Percentiles rank a stretch among this genome's conserved stretches.
Evolutionary conservation across 2,329 filamentous ascomycete species (phyloP).

Genomic region (Trichoderma atrobrunneum): DNA sequence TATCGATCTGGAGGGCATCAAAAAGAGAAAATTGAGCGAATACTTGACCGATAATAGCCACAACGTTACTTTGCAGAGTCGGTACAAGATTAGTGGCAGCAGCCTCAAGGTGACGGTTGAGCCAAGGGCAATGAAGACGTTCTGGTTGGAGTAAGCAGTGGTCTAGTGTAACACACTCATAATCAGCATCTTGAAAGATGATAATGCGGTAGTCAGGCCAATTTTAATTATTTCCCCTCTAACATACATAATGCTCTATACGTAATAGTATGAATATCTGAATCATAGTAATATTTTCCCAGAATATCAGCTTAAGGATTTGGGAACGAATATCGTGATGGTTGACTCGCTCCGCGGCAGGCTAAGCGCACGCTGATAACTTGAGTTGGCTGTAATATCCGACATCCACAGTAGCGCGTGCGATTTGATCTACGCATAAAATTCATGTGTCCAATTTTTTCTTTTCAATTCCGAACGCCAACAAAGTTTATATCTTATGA

Average conservation of each 20-base stretch:
- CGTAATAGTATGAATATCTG: not conserved
- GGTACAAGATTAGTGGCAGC: not conserved
- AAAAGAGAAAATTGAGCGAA: conserved; percentile 12
- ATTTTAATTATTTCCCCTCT: not conserved
- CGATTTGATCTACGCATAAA: no score
- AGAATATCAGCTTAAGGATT: not conserved
- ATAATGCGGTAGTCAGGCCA: not conserved
- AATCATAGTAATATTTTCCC: not conserved
- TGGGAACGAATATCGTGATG: not conserved
- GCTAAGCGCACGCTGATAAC: not conserved
- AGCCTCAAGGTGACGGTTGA: conserved; percentile 10
- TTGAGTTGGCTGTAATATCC: not conserved
- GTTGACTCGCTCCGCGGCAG: not conserved
- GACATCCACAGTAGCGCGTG: not conserved
- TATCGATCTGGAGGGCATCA: conserved; percentile 6
- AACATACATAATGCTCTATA: not conserved
- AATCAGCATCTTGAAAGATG: not conserved
- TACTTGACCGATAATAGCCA: conserved; percentile 12
- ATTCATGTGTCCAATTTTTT: no score
- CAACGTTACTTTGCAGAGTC: conserved; percentile 8
- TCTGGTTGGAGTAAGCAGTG: conserved; percentile 1
- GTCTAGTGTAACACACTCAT: not conserved
- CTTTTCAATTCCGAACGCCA: no score
- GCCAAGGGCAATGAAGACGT: conserved; percentile 10
- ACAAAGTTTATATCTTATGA: no score